Base-by-base conservation (phyloP, 495 filamentous ascomycete species). In the Penicillium egyptiacum region DNA sequence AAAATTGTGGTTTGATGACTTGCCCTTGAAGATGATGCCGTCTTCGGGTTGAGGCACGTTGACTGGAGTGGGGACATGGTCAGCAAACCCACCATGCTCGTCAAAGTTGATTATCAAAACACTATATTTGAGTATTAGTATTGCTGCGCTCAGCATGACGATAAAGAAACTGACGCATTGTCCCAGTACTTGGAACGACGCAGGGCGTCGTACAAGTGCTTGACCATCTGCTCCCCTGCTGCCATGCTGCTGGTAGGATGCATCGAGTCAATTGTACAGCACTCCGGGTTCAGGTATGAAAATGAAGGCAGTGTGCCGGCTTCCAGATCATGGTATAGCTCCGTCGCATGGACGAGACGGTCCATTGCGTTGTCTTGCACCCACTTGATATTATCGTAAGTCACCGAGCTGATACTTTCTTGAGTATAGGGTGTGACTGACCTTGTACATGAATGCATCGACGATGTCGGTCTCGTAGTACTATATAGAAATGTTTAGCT, bases 21-120 rank as follows among this genome's bases (percentile, higher is more conserved):
- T 59, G n/a, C 73, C 75, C 8, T 62, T 72, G 56, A 74, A 79
- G 10, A 61, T 63, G 54, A 76, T 63, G 35, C 58, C 59, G 51
- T 79, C 74, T 22, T 73, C 69, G 6, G 72, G 64, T 12, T 60
- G 53, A 22, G 70, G 75, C 8, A 77, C 64, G 57, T 71, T 70
- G 48, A 70, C 59, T 2, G 75, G 75, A 0, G 77, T 75, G 4
- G 72, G 62, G 16, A 79, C 76, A 56, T 79, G 76, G 65, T 79
- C 77, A 22, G 70, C 69, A 56, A 79, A 79, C 3, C 76, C 75
- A 12, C 77, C 76, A 31, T 76, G 70, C 66, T 80, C 75, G 57
- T 80, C 77, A 25, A 78, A 80, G 61, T 75, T 79, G 62, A 80
- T 65, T 55, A 80, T 75, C 56, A 79, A 66, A 37, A 79, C 62